Evolutionary conservation across 2,329 filamentous ascomycete genomes (phyloP).

Genomic region (Curvularia sp.): DNA sequence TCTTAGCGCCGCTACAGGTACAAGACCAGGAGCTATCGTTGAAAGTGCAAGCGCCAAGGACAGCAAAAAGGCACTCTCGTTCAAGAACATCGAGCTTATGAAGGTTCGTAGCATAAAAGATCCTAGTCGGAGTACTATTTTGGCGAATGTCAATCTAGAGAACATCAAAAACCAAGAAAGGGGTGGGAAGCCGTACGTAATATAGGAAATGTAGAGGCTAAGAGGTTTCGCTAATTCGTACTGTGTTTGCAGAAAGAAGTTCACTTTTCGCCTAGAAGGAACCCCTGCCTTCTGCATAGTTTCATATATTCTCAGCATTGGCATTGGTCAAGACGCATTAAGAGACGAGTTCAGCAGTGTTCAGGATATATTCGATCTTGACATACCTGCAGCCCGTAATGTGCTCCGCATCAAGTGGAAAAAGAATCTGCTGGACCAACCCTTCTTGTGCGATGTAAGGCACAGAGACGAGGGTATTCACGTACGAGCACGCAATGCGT

Average conservation of each 20-base stretch:
- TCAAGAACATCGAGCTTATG: constrained; percentile 29
- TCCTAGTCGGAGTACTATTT: constrained; percentile 21
- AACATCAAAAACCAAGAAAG: constrained; percentile 32
- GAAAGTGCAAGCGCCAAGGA: constrained; percentile 5
- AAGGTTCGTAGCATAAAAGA: constrained; percentile 26
- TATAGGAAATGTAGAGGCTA: not conserved
- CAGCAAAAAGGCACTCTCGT: constrained; percentile 22
- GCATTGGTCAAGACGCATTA: constrained; percentile 18
- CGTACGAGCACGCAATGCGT: constrained; percentile 18
- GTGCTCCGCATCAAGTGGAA: constrained; percentile 28
- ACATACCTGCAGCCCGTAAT: constrained; percentile 19
- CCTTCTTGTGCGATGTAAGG: constrained; percentile 24
- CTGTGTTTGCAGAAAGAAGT: constrained; percentile 24
- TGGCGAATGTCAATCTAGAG: constrained; percentile 29
- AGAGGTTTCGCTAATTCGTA: constrained; percentile 15
- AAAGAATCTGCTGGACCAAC: constrained; percentile 23
- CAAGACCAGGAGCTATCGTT: constrained; percentile 24
- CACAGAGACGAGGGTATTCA: constrained; percentile 12
- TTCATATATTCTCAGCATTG: constrained; percentile 25
- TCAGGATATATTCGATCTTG: constrained; percentile 29
- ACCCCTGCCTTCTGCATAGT: constrained; percentile 26
- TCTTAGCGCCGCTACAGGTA: constrained; percentile 29
- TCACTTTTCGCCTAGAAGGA: constrained; percentile 27
- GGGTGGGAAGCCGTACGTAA: constrained; percentile 24
- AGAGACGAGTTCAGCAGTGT: constrained; percentile 22